Evolutionary conservation across 2,329 filamentous ascomycete species (phyloP).

Genomic region (Cercospora janseana): DNA sequence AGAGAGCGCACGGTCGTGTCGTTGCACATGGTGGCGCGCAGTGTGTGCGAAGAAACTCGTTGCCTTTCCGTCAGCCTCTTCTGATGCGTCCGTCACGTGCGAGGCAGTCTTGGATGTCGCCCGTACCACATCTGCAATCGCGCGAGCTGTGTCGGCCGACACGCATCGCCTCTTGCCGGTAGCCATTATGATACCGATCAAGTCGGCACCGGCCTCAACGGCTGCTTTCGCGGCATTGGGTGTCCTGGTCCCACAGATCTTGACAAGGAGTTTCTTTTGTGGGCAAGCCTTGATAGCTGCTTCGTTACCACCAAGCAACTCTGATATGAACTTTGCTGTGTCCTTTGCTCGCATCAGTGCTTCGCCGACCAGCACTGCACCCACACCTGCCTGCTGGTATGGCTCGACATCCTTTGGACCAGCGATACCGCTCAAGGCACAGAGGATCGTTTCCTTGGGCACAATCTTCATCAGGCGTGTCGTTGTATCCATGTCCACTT

Average conservation of each 20-base stretch:
- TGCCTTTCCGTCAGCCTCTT: constrained; percentile 36
- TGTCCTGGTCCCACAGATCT: constrained; percentile 90
- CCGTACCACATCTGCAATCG: constrained; percentile 78
- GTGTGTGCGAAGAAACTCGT: constrained; percentile 71
- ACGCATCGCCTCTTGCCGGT: constrained; percentile 78
- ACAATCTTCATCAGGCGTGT: constrained; percentile 78
- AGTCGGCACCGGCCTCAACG: constrained; percentile 81
- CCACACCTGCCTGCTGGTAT: constrained; percentile 85
- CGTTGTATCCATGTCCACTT: constrained; percentile 74
- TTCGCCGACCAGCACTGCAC: constrained; percentile 90
- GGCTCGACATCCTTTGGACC: constrained; percentile 82
- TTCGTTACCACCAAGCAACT: constrained; percentile 66
- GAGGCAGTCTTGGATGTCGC: constrained; percentile 43
- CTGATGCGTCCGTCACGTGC: constrained; percentile 21
- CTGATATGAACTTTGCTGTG: constrained; percentile 75
- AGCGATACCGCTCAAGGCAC: constrained; percentile 90
- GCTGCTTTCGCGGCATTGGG: constrained; percentile 77
- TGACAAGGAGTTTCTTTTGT: constrained; percentile 64
- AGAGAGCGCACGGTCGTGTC: constrained; percentile 66
- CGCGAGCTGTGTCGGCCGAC: constrained; percentile 70
- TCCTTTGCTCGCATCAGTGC: constrained; percentile 90
- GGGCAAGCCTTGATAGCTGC: constrained; percentile 29
- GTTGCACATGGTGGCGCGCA: constrained; percentile 45
- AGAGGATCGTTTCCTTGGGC: constrained; percentile 80
- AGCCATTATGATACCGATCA: constrained; percentile 90